A percentile compares a stretch with the other conserved stretches of the same genome.
phyloP scores from a whole-genome alignment of 108 stramenopile species.

The Discostella stelligeroides region DNA sequence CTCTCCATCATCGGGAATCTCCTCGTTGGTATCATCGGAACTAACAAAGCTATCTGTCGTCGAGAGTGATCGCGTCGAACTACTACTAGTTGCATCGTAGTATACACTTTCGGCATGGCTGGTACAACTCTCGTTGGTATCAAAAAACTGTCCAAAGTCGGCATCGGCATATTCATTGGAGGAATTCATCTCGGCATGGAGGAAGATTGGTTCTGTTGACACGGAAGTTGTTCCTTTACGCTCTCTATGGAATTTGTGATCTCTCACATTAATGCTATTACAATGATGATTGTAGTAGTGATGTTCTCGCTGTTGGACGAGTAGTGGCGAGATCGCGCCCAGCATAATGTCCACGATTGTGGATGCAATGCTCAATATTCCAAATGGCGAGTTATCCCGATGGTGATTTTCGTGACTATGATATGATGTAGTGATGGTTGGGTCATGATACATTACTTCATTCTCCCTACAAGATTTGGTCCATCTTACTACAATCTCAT shows the following conservation, averaged over 20 bases:
- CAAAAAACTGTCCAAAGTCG: neutral
- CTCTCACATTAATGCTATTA: neutral
- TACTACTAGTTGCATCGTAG: conserved; percentile 11
- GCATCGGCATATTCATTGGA: too few relatives aligned
- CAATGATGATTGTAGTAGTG: neutral
- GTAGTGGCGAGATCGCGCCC: neutral
- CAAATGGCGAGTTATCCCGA: too few relatives aligned
- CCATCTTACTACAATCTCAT: neutral
- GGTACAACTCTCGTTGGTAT: neutral
- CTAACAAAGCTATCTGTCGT: neutral
- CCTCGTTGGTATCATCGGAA: neutral
- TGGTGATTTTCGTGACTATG: too few relatives aligned
- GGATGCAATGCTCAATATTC: neutral
- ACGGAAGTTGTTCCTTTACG: neutral
- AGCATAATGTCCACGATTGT: neutral
- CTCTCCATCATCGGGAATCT: too few relatives aligned
- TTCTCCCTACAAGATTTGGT: neutral
- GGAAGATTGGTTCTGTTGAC: neutral
- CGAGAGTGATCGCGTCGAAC: neutral
- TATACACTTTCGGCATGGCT: conserved; percentile 2
- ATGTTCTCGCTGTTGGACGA: neutral
- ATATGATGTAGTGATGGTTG: too few relatives aligned
- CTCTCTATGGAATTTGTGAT: neutral
- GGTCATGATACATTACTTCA: neutral
- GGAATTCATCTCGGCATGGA: too few relatives aligned